A percentile compares a stretch with the other conserved stretches of the same genome.
Conservation (phyloP, 1,284 basidiomycete genomes). For the Pascua guehoae region DNA sequence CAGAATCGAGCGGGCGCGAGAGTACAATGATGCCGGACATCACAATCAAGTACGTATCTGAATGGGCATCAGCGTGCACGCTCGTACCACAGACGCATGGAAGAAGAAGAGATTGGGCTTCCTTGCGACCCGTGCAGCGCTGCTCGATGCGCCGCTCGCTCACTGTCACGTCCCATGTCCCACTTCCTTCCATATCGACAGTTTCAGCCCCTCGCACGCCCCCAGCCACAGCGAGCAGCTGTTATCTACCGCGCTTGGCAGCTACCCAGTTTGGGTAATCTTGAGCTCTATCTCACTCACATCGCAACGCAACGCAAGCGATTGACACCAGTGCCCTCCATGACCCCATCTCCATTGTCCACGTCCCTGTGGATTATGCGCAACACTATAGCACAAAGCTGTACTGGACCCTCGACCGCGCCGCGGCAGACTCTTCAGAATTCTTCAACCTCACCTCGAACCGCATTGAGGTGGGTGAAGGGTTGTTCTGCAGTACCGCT, state of each 20-base stretch:
- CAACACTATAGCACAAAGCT: constrained; percentile 26
- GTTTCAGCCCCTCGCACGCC: too few relatives aligned
- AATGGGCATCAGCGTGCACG: too few relatives aligned
- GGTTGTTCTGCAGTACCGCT: not conserved
- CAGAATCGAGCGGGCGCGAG: not conserved
- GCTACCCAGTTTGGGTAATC: too few relatives aligned
- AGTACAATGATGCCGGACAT: not conserved
- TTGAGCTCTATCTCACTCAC: not conserved
- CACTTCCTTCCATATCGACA: too few relatives aligned
- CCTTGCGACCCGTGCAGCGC: too few relatives aligned
- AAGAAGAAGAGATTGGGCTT: too few relatives aligned
- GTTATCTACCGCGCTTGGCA: too few relatives aligned
- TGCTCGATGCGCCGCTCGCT: too few relatives aligned
- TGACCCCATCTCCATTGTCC: constrained; percentile 38
- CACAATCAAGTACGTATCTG: not conserved
- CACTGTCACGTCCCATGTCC: too few relatives aligned
- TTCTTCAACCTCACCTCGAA: constrained; percentile 46
- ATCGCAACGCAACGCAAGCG: not conserved
- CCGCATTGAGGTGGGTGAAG: constrained; percentile 36
- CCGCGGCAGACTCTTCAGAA: constrained; percentile 23
- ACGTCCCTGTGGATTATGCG: constrained; percentile 33
- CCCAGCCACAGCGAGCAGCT: too few relatives aligned
- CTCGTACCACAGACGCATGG: too few relatives aligned
- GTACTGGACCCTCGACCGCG: constrained; percentile 41
- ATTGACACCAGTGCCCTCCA: constrained; percentile 25